phyloP scores from a whole-genome alignment of 768 basidiomycete species.

The Leucocoprinus leucothites region DNA sequence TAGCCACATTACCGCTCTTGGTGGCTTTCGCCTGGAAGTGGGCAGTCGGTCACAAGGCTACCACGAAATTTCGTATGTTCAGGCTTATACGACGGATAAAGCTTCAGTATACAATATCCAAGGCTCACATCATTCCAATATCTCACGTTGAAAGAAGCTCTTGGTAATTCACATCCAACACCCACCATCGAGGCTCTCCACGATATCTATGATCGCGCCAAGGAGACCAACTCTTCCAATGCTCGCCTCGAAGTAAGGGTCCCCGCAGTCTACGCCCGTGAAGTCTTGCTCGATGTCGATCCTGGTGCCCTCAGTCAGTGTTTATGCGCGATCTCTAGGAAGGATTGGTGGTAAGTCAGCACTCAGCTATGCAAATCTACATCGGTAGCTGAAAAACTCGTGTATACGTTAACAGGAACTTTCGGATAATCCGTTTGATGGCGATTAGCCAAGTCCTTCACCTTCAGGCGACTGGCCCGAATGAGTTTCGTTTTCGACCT shows the following conservation, averaged over 20 bases:
- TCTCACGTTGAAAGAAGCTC: background rate
- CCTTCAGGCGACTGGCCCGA: background rate
- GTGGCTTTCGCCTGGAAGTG: constrained; percentile 15
- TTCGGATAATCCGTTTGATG: background rate
- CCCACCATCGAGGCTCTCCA: background rate
- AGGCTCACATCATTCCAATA: constrained; percentile 7
- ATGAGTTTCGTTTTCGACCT: too few species aligned
- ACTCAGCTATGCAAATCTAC: too few species aligned
- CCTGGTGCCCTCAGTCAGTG: background rate
- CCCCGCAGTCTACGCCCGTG: background rate
- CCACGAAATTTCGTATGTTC: constrained; percentile 12
- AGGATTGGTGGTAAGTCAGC: constrained; percentile 13
- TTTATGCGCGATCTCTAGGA: background rate
- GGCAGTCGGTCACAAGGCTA: constrained; percentile 10
- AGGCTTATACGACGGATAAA: constrained; percentile 20
- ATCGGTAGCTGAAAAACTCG: too few species aligned
- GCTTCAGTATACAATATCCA: constrained; percentile 10
- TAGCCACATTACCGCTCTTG: constrained; percentile 15
- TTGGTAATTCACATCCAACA: background rate
- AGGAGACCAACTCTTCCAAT: background rate
- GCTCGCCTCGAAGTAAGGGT: constrained; percentile 13
- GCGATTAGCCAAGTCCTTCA: background rate
- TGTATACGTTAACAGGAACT: background rate
- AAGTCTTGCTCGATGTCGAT: constrained; percentile 1
- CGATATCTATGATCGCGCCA: background rate